Base-by-base conservation (phyloP, 768 basidiomycete species). In the Botryobasidium botryosum region DNA sequence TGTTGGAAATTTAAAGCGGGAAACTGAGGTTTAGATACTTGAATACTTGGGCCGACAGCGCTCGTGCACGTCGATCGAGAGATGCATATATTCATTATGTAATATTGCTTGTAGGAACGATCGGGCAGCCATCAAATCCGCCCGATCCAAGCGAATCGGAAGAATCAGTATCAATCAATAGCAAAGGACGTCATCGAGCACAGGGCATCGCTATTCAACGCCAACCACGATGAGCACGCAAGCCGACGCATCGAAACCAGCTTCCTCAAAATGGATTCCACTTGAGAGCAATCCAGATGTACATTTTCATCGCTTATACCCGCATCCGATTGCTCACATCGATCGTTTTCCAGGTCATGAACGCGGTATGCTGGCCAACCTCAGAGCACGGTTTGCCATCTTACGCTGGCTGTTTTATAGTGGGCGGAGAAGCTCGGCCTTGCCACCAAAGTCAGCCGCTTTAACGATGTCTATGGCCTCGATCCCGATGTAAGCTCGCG, bases 211-310 rank as follows among this genome's bases (percentile, higher is more conserved):
- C n/a, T n/a, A n/a, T n/a, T n/a, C n/a, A n/a, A n/a, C n/a, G n/a
- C n/a, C n/a, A n/a, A n/a, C n/a, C n/a, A n/a, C n/a, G n/a, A n/a
- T n/a, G n/a, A n/a, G n/a, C n/a, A n/a, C n/a, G n/a, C n/a, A n/a
- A n/a, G n/a, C n/a, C n/a, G n/a, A n/a, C n/a, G n/a, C n/a, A n/a
- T n/a, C n/a, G n/a, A n/a, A n/a, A n/a, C n/a, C n/a, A n/a, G n/a
- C n/a, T n/a, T n/a, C n/a, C n/a, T n/a, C n/a, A 26, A 68, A 63
- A 35, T 87, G 84, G 84, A 74, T 87, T 41, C 84, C 84, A 6
- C 67, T 86, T 10, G 84, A 87, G 62, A 76, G 77, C 51, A 82
- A 81, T 53, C 84, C 72, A 43, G 61, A 72, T 49, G 72, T 71
- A 52, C 40, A 52, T 7, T 2, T 15, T 24, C 46, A 40, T 4